phyloP scores from a whole-genome alignment of 1,284 basidiomycete species.

The Fomitopsis betulina region DNA sequence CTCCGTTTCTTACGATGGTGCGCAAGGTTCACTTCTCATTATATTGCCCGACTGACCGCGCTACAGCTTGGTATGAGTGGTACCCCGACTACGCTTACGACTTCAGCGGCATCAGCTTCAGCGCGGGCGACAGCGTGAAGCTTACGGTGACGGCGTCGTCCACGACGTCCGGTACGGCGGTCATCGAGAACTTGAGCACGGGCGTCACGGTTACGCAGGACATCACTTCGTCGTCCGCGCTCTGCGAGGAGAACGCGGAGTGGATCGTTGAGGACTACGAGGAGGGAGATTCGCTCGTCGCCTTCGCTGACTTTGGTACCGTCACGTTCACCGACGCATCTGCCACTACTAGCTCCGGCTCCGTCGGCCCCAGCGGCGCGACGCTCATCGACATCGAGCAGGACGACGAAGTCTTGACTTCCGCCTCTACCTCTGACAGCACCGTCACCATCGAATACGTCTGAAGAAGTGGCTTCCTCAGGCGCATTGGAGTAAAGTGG shows the following conservation, averaged over 20 bases:
- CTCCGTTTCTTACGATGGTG: conserved; percentile 22
- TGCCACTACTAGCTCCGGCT: conserved; percentile 12
- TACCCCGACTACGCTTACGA: conserved; percentile 32
- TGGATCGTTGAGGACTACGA: conserved; percentile 31
- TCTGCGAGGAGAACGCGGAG: conserved; percentile 25
- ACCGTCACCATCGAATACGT: conserved; percentile 24
- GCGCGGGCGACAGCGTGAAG: conserved; percentile 27
- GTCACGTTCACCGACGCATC: background rate
- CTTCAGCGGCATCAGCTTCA: conserved; percentile 29
- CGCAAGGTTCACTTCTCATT: background rate
- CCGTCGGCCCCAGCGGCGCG: conserved; percentile 27
- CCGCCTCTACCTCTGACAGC: conserved; percentile 15
- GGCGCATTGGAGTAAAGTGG: background rate
- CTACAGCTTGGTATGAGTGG: conserved; percentile 36
- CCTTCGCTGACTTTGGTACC: conserved; percentile 32
- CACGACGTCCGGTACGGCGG: conserved; percentile 24
- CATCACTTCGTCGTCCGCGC: conserved; percentile 25
- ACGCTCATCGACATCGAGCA: conserved; percentile 30
- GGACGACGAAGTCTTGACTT: conserved; percentile 25
- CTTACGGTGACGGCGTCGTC: conserved; percentile 26
- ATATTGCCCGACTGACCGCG: background rate
- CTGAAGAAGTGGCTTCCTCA: background rate
- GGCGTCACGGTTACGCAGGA: conserved; percentile 25
- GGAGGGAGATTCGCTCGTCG: conserved; percentile 26
- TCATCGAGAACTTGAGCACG: conserved; percentile 26